Base-by-base conservation (phyloP, 257 asterid species). In the Capsicum baccatum region DNA sequence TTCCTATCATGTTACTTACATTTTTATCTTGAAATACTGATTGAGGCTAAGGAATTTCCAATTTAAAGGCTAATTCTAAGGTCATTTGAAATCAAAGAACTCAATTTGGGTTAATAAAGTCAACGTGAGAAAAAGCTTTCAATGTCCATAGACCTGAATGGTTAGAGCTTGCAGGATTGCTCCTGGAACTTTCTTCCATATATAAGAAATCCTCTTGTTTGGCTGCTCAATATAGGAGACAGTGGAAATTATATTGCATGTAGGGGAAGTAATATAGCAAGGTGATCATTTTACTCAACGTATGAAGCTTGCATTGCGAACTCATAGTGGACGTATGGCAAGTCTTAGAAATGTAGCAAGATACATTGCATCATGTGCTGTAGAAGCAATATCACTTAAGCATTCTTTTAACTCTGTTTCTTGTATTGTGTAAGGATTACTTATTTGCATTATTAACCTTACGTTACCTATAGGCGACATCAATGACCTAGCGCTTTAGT, bases 11-110 rank as follows among this genome's bases (percentile, higher is more conserved):
- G 48, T 78, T 76, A 52, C 50, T 26, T 52, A 64, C 47, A 54
- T 76, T 54, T 15, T 52, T 33, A 52, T 14, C 62, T 76, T 76
- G 81, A 76, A 8, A 21, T 76, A 26, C 1, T 54, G 26, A 44
- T 26, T 52, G 26, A 64, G 48, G 81, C 48, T 14, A 76, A 50
- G 62, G 42, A 50, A 52, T 52, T 76, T 76, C 48, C 81, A 76
- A 76, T 64, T 52, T 2, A 76, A n/a, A 69, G 54, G 54, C 54
- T 69, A 39, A 69, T 39, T 37, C 14, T 69, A 7, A 54, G 39
- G 78, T 14, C 59, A 55, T 11, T 14, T 55, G 16, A 55, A 55
- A 55, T 11, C 59, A 14, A 55, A 55, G 16, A 55, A 14, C 16
- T 55, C 59, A 8, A 55, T 55, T 55, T 55, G 59, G 59, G 33